Conservation (phyloP, 495 filamentous ascomycete species). For the Podospora pseudopauciseta region DNA sequence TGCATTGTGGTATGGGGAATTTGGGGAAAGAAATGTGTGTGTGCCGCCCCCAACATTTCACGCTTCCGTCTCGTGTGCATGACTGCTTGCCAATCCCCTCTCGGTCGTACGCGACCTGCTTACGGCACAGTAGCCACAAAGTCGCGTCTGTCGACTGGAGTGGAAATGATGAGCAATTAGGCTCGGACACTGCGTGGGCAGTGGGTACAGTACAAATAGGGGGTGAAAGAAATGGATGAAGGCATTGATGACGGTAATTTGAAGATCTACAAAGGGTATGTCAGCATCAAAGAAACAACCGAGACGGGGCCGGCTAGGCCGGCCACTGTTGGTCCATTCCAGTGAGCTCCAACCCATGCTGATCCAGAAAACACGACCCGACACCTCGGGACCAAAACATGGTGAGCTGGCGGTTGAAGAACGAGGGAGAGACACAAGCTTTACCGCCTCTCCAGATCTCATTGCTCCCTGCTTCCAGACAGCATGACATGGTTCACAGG, state of each 20-base stretch:
- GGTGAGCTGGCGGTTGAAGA: neutral
- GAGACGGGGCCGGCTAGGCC: neutral
- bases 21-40: neutral
- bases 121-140: neutral
- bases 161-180: neutral
- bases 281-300: neutral
- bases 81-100: neutral
- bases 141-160: neutral
- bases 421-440: neutral
- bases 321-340: neutral
- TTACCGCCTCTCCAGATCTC: neutral
- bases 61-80: too few species aligned
- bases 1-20: neutral
- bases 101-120: neutral
- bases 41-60: neutral
- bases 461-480: neutral
- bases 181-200: neutral
- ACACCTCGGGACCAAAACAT: neutral
- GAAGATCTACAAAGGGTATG: neutral
- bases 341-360: neutral
- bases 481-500: neutral
- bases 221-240: neutral
- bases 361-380: neutral
- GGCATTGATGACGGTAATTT: neutral
- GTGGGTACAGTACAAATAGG: neutral